Percentiles rank a stretch among this genome's conserved stretches.
phyloP scores from a whole-genome alignment of 2,329 filamentous ascomycete species.

The Claviceps cyperi region DNA sequence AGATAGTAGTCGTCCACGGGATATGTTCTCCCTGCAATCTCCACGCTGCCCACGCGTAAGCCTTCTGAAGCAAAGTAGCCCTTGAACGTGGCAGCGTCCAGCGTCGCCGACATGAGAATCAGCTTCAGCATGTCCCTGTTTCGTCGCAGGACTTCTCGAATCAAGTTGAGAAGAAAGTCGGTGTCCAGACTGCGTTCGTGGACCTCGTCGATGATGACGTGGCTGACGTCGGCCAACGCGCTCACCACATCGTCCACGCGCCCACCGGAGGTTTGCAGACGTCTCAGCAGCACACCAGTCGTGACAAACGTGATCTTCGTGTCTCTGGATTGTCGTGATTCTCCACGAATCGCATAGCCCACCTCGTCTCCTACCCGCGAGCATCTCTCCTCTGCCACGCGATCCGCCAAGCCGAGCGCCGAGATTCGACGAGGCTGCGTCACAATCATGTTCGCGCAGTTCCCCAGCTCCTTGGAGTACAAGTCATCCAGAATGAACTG shows the following conservation, averaged over 20 bases:
- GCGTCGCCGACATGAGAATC: slow-evolving; percentile 89
- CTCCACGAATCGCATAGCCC: slow-evolving; percentile 82
- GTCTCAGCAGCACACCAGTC: slow-evolving; percentile 78
- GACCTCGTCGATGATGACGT: slow-evolving; percentile 92
- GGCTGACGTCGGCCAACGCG: slow-evolving; percentile 78
- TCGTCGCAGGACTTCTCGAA: slow-evolving; percentile 64
- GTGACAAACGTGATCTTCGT: slow-evolving; percentile 95
- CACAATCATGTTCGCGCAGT: slow-evolving; percentile 77
- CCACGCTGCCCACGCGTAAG: slow-evolving; percentile 59
- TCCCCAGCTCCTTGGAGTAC: slow-evolving; percentile 61
- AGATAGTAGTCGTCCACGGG: slow-evolving; percentile 83
- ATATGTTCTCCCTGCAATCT: slow-evolving; percentile 79
- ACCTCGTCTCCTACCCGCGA: slow-evolving; percentile 71
- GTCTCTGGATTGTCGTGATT: slow-evolving; percentile 56
- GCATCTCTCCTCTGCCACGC: slow-evolving; percentile 86
- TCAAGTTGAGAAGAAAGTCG: slow-evolving; percentile 77
- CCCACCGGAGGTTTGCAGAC: slow-evolving; percentile 81
- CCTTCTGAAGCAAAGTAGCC: slow-evolving; percentile 64
- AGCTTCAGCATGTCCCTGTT: slow-evolving; percentile 73
- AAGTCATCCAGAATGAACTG: slow-evolving; percentile 92
- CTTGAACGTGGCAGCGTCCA: slow-evolving; percentile 76
- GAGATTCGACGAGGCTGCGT: slow-evolving; percentile 93
- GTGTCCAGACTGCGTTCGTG: slow-evolving; percentile 92
- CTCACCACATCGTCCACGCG: slow-evolving; percentile 65
- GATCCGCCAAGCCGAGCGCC: slow-evolving; percentile 81